Base-by-base conservation (phyloP, 192 early-diverging fungal species). In the Coemansia sp. region DNA sequence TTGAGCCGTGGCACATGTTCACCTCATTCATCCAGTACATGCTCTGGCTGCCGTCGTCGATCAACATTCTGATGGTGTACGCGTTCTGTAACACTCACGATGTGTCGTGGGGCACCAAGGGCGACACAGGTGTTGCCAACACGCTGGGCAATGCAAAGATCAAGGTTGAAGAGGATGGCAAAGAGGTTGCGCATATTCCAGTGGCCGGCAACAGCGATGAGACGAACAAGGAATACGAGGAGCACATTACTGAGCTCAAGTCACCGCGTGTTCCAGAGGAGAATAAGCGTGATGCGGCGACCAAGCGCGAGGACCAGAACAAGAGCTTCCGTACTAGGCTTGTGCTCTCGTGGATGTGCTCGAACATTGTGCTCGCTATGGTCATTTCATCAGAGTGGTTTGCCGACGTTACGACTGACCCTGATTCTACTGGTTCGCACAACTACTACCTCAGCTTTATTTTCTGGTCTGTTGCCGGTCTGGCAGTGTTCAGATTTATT, bases 71-170 rank as follows among this genome's bases (percentile, higher is more conserved):
- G 42, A 92, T 88, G 87, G 87, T 96, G 21, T 96, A 94, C 51
- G 90, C 94, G 3, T 95, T 94, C 83, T 92, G 90, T 67, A 96
- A 96, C 85, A 89, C 92, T 0, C 93, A 95, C 83, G 94, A 95
- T 68, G 92, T 96, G 58, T 90, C 91, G 1, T 98, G 94, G 96
- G 96, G 94, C 56, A 97, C 94, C 37, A 97, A 97, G 76, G 92
- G 94, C 69, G 92, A 93, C 70, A 93, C 86, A 46, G 76, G 64
- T 44, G 67, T 83, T 12, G 58, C 69, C 37, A 84, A 82, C 50
- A 90, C 90, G 62, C 85, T 94, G 12, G 93, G 92, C 46, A 83
- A 84, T 15, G 95, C 89, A 57, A 94, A 90, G 64, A 73, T 84
- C 36, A 76, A 81, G 42, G 86, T 90, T 50, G 28, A 63, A 66